Conservation (phyloP, 371 early-diverging fungal species). For the Funneliformis caledonium region DNA sequence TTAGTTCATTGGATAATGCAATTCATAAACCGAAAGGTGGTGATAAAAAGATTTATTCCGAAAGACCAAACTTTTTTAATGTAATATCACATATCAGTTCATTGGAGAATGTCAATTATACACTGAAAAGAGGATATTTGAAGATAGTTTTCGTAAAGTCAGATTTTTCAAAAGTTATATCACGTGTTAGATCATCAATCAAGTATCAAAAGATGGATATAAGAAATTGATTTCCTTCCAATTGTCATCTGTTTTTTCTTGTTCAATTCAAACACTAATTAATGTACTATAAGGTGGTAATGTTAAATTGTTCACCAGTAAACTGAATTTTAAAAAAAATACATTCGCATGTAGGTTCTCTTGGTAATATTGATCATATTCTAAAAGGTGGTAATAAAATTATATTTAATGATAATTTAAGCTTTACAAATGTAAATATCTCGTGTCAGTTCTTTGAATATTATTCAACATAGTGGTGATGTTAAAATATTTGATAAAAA, state of each 20-base stretch:
- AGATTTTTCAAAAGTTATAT: slow-evolving; percentile 7
- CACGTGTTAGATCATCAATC: slow-evolving; percentile 25
- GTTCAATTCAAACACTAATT: background rate
- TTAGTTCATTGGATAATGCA: slow-evolving; percentile 34
- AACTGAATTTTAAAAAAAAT: slow-evolving; percentile 15
- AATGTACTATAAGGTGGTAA: slow-evolving; percentile 13
- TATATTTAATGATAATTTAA: background rate
- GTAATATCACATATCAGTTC: slow-evolving; percentile 36
- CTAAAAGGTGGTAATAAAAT: slow-evolving; percentile 25
- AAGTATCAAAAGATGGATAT: slow-evolving; percentile 16
- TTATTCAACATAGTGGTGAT: slow-evolving; percentile 15
- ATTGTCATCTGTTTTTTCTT: background rate
- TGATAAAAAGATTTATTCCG: slow-evolving; percentile 4
- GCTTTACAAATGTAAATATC: slow-evolving; percentile 12
- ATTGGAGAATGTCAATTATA: slow-evolving; percentile 16
- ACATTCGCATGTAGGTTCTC: slow-evolving; percentile 25
- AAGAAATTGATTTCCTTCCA: slow-evolving; percentile 4
- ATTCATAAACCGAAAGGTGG: slow-evolving; percentile 27
- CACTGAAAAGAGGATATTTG: slow-evolving; percentile 2
- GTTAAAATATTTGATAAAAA: background rate
- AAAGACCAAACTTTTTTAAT: slow-evolving; percentile 12
- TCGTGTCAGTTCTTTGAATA: slow-evolving; percentile 34
- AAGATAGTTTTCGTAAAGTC: slow-evolving; percentile 14
- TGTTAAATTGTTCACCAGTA: background rate
- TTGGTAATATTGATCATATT: slow-evolving; percentile 30